Conservation (phyloP, 371 early-diverging fungal genomes). For the Mortierella sp. region DNA sequence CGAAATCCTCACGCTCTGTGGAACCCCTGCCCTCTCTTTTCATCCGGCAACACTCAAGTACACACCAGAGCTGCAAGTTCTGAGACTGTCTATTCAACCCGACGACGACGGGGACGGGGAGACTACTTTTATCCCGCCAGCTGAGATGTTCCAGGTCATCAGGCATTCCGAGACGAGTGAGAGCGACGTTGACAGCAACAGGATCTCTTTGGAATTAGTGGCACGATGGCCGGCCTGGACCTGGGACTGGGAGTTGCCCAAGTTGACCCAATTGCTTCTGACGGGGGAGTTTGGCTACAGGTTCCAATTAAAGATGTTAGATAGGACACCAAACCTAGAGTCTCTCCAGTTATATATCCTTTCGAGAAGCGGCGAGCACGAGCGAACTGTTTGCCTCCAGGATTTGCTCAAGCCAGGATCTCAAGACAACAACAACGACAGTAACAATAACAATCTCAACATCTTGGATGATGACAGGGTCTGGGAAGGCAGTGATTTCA, state of each 20-base stretch:
- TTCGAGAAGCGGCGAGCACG: background rate
- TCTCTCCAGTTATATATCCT: background rate
- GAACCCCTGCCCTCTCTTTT: background rate
- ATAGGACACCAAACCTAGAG: background rate
- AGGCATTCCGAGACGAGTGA: background rate
- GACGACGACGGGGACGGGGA: background rate
- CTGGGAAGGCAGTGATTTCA: background rate
- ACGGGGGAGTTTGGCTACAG: background rate
- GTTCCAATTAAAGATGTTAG: background rate
- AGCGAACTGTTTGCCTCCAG: background rate
- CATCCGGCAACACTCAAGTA: background rate
- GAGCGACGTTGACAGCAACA: background rate
- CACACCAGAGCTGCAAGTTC: background rate
- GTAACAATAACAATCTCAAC: background rate
- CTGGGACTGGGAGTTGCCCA: background rate
- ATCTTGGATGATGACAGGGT: too few relatives aligned
- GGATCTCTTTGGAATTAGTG: background rate
- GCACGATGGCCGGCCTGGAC: background rate
- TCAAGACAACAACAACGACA: background rate
- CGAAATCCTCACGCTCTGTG: background rate
- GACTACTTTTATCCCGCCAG: background rate
- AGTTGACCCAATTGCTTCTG: background rate
- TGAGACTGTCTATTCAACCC: background rate
- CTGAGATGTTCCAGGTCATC: background rate
- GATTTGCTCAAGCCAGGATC: background rate